Conservation (phyloP, 2,329 filamentous ascomycete genomes). For the Lecanosticta acicola region DNA sequence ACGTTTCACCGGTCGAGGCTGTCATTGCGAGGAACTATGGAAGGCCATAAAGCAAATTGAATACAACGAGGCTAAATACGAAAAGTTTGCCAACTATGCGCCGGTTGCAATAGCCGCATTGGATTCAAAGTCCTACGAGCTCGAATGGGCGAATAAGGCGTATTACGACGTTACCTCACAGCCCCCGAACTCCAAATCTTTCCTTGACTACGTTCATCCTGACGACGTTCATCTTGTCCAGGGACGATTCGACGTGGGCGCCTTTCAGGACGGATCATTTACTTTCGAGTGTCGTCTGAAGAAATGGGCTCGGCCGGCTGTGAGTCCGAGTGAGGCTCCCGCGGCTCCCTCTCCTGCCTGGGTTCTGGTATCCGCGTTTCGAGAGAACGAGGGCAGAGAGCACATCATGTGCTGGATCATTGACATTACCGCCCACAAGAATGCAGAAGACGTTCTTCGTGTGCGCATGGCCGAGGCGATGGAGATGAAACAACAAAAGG, state of each 20-base stretch:
- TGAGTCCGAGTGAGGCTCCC: conserved; percentile 7
- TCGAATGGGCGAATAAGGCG: conserved; percentile 20
- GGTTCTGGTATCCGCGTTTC: conserved; percentile 16
- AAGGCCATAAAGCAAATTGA: conserved; percentile 12
- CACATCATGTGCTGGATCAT: conserved; percentile 30
- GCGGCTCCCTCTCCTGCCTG: conserved; percentile 12
- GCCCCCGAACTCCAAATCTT: conserved; percentile 9
- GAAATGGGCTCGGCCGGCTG: conserved; percentile 13
- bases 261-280: conserved; percentile 12
- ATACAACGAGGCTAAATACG: conserved; percentile 12
- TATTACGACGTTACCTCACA: conserved; percentile 15
- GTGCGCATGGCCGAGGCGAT: conserved; percentile 36
- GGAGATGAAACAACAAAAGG: conserved; percentile 31
- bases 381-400: conserved; percentile 12
- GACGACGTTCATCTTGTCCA: conserved; percentile 13
- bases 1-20: conserved; percentile 14
- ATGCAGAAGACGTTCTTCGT: conserved; percentile 38
- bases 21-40: conserved; percentile 18
- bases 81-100: conserved; percentile 18
- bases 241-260: conserved; percentile 10
- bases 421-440: conserved; percentile 43
- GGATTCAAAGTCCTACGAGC: conserved; percentile 8
- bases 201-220: conserved; percentile 14
- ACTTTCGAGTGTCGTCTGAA: conserved; percentile 20
- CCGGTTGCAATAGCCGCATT: conserved; percentile 14